Evolutionary conservation across 1,284 basidiomycete species (phyloP), one percentile per base, ranked within the genome.

Genomic region (Rhodotorula sp.): DNA sequence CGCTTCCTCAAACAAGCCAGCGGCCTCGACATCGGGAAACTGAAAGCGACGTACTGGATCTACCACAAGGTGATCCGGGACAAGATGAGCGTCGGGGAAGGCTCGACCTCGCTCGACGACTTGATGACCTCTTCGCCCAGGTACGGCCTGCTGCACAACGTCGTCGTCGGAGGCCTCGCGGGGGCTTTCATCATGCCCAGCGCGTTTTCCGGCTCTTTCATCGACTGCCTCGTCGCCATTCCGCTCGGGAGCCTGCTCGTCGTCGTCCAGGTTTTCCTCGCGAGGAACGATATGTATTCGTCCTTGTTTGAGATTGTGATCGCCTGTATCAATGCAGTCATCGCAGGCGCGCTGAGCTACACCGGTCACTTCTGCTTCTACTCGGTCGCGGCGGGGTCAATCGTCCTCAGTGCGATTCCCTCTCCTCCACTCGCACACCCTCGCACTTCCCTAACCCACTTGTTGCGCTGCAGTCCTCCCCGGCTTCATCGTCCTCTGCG

Each of bases 241-340:
- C 90, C 90, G 0, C 84, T 95, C 13, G 92, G 93, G 24, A 86
- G 85, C n/a, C 82, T 92, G 11, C 84, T 96, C 31, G 87, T 91
- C n/a, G 24, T 82, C 54, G 85, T 91, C 20, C 91, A 93, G 77
- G 82, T 88, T 59, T 69, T 78, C 30, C 78, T 91, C 50, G 87
- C 88, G 5, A 86, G 86, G 10, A 83, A 86, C 76, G 90, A 94
- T 80, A 80, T 96, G 53, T 92, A 92, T 78, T 88, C 86, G 18
- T 91, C 92, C 73, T 85, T 92, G 40, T 92, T 92, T 76, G 93
- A 94, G 52, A 91, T 94, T 73, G 90, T 89, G 5, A 86, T 92
- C 66, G 87, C 90, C 86, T 54, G 84, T 26, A 71, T 93, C 79
- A 91, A 90, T 77, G 84, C 84, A 26, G 93, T 95, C 80, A 77